A percentile compares a stretch with the other conserved stretches of the same genome.
These are phyloP conservation scores for Mucor irregularis DNA, from an alignment of 371 early-diverging fungal genomes.

Conservation along the genomic window DNA sequence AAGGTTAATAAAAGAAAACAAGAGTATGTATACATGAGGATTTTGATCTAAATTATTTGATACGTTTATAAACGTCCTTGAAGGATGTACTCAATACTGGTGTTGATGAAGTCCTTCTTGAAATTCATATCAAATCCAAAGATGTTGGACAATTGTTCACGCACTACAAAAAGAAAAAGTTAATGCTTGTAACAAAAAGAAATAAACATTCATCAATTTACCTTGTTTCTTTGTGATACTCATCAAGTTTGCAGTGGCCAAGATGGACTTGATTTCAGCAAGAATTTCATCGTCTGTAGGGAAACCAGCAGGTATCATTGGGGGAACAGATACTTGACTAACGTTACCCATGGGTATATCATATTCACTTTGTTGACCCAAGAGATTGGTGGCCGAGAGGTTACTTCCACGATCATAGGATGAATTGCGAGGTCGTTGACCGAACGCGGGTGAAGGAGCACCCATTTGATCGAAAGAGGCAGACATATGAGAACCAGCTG, in stretches of 20 bases:
- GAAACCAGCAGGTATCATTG: constrained; percentile 41
- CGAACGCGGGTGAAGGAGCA: constrained; percentile 5
- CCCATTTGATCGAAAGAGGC: not conserved
- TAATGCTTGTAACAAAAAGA: not conserved
- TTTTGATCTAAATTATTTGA: too few species aligned
- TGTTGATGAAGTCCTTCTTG: constrained; percentile 86
- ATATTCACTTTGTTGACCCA: constrained; percentile 6
- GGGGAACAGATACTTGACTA: constrained; percentile 21
- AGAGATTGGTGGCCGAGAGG: not conserved
- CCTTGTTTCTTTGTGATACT: constrained; percentile 74
- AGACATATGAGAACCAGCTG: constrained; percentile 2
- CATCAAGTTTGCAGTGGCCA: constrained; percentile 78
- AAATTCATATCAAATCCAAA: constrained; percentile 81
- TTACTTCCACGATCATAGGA: constrained; percentile 6
- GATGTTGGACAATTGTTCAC: constrained; percentile 70
- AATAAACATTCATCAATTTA: constrained; percentile 10
- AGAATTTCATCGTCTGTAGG: constrained; percentile 83
- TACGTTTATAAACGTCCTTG: constrained; percentile 39
- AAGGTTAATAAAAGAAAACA: too few species aligned
- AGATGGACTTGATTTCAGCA: constrained; percentile 73
- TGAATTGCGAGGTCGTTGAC: not conserved
- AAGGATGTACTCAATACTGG: constrained; percentile 72
- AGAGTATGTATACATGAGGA: too few species aligned
- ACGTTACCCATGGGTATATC: constrained; percentile 22
- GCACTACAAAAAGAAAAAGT: constrained; percentile 50